Conservation (phyloP, 163 green algal species). For the Volvox carteri region DNA sequence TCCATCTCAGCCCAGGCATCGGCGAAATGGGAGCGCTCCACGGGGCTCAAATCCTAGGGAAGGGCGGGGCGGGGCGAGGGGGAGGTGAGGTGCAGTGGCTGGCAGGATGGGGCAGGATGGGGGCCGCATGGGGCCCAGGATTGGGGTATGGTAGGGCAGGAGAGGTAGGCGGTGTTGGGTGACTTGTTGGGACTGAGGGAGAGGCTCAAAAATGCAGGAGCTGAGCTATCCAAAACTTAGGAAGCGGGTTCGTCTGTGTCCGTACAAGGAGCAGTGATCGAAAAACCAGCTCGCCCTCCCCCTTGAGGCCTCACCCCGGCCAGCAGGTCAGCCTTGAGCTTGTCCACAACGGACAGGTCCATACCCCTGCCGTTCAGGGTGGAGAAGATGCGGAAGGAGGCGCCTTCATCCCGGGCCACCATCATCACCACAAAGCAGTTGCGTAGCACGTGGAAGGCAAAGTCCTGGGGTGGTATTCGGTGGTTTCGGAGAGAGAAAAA, state of each 20-base stretch:
- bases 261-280: too few species aligned
- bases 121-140: background rate
- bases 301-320: constrained; percentile 55
- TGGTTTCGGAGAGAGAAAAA: background rate
- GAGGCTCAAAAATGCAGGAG: too few species aligned
- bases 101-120: too few species aligned
- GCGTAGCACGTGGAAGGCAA: constrained; percentile 66
- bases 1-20: constrained; percentile 67
- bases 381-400: constrained; percentile 75
- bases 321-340: constrained; percentile 73
- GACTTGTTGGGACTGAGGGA: too few species aligned
- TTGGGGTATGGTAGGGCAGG: background rate
- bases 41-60: constrained; percentile 63
- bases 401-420: constrained; percentile 70
- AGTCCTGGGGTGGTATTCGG: constrained; percentile 47
- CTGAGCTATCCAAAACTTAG: too few species aligned
- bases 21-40: constrained; percentile 46
- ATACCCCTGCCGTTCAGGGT: constrained; percentile 74
- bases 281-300: too few species aligned
- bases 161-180: too few species aligned
- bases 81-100: background rate
- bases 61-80: background rate
- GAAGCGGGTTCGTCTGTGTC: too few species aligned
- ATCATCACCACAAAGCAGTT: constrained; percentile 73
- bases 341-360: constrained; percentile 72